These are phyloP conservation scores for Guadua angustifolia DNA, from an alignment of 176 grass and related monocot genomes.

Conservation along the genomic window DNA sequence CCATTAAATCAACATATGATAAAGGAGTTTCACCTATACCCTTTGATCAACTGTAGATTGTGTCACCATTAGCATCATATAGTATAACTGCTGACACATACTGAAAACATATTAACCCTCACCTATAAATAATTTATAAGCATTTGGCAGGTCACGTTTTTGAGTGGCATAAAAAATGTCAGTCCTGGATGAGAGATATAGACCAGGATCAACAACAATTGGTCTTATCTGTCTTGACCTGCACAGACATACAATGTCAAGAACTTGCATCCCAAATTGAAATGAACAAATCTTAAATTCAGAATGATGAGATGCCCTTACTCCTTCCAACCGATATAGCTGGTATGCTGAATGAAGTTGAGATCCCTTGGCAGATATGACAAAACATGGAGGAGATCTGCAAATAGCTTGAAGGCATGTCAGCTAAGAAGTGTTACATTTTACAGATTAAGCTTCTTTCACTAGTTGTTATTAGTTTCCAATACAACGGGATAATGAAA, in stretches of 20 bases:
- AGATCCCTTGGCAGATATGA: conserved; percentile 90
- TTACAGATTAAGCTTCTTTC: not conserved
- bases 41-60: not conserved
- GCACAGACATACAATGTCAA: conserved; percentile 33
- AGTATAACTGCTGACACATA: not conserved
- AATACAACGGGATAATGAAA: not conserved
- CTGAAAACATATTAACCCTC: not conserved
- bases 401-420: conserved; percentile 39
- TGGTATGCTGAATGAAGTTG: conserved; percentile 91
- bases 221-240: conserved; percentile 80
- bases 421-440: not conserved
- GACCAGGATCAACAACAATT: conserved; percentile 88
- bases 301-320: conserved; percentile 53
- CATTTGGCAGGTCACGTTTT: conserved; percentile 82
- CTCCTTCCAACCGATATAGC: conserved; percentile 95
- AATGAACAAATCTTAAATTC: conserved; percentile 21
- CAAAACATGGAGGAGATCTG: conserved; percentile 96
- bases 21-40: not conserved
- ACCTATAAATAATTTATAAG: conserved; percentile 86
- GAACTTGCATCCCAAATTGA: conserved; percentile 31
- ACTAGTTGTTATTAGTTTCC: not conserved
- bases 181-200: conserved; percentile 83
- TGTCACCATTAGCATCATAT: not conserved
- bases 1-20: not conserved
- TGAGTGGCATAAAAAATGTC: conserved; percentile 92